Conservation (phyloP, 2,329 filamentous ascomycete genomes). For the Aspergillus sergii region DNA sequence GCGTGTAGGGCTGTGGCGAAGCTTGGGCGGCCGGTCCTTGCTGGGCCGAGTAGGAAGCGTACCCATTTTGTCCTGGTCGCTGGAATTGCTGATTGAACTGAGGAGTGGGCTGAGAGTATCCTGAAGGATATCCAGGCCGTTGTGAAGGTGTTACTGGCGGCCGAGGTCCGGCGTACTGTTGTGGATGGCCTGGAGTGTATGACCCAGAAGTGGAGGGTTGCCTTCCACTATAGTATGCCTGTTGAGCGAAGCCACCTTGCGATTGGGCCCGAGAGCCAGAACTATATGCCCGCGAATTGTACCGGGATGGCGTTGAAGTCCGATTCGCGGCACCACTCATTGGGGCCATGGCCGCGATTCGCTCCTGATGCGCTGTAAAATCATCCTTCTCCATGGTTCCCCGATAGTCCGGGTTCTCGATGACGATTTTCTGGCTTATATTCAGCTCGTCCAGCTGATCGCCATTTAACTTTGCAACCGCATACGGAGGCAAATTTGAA, state of each 20-base stretch:
- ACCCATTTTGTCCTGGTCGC: slow-evolving; percentile 42
- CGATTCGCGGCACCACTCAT: slow-evolving; percentile 34
- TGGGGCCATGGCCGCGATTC: slow-evolving; percentile 36
- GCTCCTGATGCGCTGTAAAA: slow-evolving; percentile 55
- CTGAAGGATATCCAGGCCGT: slow-evolving; percentile 39
- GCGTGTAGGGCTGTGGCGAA: slow-evolving; percentile 39
- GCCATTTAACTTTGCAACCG: slow-evolving; percentile 81
- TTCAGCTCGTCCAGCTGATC: slow-evolving; percentile 82
- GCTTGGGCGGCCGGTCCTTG: slow-evolving; percentile 33
- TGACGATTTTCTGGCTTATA: slow-evolving; percentile 75
- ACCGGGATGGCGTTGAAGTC: slow-evolving; percentile 38
- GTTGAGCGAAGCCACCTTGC: slow-evolving; percentile 31
- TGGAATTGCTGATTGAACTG: slow-evolving; percentile 45
- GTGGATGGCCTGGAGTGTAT: slow-evolving; percentile 36
- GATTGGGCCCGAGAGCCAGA: slow-evolving; percentile 32
- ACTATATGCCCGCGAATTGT: slow-evolving; percentile 38
- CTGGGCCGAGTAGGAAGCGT: slow-evolving; percentile 32
- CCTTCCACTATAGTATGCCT: slow-evolving; percentile 34
- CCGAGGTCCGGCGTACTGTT: slow-evolving; percentile 32
- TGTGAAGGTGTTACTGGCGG: slow-evolving; percentile 40
- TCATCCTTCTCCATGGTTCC: slow-evolving; percentile 86
- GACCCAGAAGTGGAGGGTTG: slow-evolving; percentile 35
- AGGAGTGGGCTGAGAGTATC: slow-evolving; percentile 36
- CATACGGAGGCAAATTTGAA: slow-evolving; percentile 76
- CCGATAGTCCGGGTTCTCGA: slow-evolving; percentile 72